Evolutionary conservation across 2,329 filamentous ascomycete genomes (phyloP).

Genomic region (Dichotomopilus funicola): DNA sequence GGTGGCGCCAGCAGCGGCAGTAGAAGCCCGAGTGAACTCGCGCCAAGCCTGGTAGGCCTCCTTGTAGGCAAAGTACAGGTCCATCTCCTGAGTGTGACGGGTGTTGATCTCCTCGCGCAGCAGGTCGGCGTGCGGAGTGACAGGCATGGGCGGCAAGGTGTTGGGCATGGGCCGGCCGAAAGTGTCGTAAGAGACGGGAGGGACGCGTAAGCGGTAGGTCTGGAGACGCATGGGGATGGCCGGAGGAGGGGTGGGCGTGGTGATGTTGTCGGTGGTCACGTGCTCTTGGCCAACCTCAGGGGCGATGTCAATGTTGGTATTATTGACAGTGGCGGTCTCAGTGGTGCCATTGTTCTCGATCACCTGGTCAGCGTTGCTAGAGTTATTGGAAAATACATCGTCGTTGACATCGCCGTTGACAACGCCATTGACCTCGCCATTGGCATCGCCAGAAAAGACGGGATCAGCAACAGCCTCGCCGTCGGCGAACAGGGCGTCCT

Average conservation of each 20-base stretch:
- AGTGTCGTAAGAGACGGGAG: background rate
- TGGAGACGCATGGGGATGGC: background rate
- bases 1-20: too few relatives aligned
- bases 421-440: too few relatives aligned
- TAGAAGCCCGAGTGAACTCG: background rate
- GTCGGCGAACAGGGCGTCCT: conserved; percentile 9
- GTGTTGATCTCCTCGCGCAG: conserved; percentile 8
- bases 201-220: background rate
- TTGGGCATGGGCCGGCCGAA: conserved; percentile 1
- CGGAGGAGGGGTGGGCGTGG: background rate
- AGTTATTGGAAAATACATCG: background rate
- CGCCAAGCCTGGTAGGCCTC: background rate
- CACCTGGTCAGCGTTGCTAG: background rate
- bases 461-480: conserved; percentile 2
- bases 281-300: too few relatives aligned
- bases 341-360: too few relatives aligned
- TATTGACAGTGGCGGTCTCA: background rate
- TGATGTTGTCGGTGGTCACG: background rate
- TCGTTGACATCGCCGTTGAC: too few relatives aligned
- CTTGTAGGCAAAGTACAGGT: background rate
- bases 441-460: background rate
- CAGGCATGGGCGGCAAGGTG: background rate
- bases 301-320: background rate
- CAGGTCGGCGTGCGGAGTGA: conserved; percentile 10
- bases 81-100: background rate